Base-by-base conservation (phyloP, 2,329 filamentous ascomycete genomes). In the Colletotrichum sp. region DNA sequence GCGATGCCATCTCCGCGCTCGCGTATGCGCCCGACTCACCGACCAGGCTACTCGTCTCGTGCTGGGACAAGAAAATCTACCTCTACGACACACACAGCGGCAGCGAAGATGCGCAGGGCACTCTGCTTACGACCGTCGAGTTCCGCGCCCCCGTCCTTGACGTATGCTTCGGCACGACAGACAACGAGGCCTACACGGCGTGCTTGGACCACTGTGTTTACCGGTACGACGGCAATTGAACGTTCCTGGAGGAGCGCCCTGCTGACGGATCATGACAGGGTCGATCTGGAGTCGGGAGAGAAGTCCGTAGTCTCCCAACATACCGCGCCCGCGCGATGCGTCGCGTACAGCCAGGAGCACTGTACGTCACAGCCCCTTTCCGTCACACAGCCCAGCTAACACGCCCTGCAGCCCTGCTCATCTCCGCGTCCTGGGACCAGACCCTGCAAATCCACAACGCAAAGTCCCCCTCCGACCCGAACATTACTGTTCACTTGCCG, bases 31-130 rank as follows among this genome's bases (percentile, higher is more conserved):
- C 95, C 44, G 87, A 90, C 77, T 92, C 93, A n/a, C 90, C 93
- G 5, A 92, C 90, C 70, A 94, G 93, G 80, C 90, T 99, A 49
- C 91, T 98, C n/a, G 96, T 96, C 80, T 94, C 96, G 13, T 98
- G 96, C 72, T 99, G 97, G 97, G 96, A 99, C 86, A 95, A 93
- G 85, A 92, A 95, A 83, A 92, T 98, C 72, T 98, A 98, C 85
- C 89, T 96, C 69, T 99, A 99, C 89, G 95, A 98, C 82, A 90
- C 94, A 75, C 87, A 88, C 21, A 85, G 86, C 62, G 87, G 88
- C 77, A 90, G 90, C 72, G 90, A 91, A 26, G 89, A 90, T 78
- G 88, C 90, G 62, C 83, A 85, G 24, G 93, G 92, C 8, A 91
- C 90, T 71, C 88, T 98, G 34, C 82, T 96, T 36, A 90, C 92